phyloP scores from a whole-genome alignment of 192 early-diverging fungal genomes.

The Backusella westeae region DNA sequence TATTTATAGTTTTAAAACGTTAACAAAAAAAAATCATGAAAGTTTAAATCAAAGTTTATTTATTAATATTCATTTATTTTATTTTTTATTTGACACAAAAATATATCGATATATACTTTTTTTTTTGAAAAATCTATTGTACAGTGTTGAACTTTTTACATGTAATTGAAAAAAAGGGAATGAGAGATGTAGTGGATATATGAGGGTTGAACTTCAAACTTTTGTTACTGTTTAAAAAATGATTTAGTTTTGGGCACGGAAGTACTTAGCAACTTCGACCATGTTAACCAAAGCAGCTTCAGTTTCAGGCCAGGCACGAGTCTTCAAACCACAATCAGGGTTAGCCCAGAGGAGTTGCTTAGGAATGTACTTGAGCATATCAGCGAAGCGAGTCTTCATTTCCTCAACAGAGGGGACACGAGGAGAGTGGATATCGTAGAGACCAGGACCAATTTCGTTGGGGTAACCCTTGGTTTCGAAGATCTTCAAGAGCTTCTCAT shows the following conservation, averaged over 20 bases:
- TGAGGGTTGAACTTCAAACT: constrained; percentile 12
- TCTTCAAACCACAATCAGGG: constrained; percentile 98
- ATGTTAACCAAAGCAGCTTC: constrained; percentile 85
- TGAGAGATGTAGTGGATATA: background rate
- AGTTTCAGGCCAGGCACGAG: constrained; percentile 93
- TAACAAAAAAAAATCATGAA: background rate
- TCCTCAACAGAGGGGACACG: constrained; percentile 89
- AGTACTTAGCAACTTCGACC: constrained; percentile 71
- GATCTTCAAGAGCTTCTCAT: constrained; percentile 89
- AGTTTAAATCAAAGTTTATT: background rate
- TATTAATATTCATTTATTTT: background rate
- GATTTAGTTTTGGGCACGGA: constrained; percentile 45
- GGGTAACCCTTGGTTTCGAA: constrained; percentile 83
- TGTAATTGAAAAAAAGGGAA: background rate
- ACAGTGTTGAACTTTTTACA: constrained; percentile 18
- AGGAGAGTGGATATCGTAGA: constrained; percentile 99
- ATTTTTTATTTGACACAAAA: background rate
- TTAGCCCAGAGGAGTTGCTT: constrained; percentile 88
- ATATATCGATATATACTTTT: background rate
- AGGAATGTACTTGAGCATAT: constrained; percentile 85
- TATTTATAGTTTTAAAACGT: too few relatives aligned
- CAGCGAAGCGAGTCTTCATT: constrained; percentile 80
- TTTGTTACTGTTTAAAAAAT: background rate
- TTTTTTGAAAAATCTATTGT: constrained; percentile 11
- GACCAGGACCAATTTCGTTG: constrained; percentile 93